phyloP scores from a whole-genome alignment of 1,284 basidiomycete species.

The Salmacisia buchloeana region DNA sequence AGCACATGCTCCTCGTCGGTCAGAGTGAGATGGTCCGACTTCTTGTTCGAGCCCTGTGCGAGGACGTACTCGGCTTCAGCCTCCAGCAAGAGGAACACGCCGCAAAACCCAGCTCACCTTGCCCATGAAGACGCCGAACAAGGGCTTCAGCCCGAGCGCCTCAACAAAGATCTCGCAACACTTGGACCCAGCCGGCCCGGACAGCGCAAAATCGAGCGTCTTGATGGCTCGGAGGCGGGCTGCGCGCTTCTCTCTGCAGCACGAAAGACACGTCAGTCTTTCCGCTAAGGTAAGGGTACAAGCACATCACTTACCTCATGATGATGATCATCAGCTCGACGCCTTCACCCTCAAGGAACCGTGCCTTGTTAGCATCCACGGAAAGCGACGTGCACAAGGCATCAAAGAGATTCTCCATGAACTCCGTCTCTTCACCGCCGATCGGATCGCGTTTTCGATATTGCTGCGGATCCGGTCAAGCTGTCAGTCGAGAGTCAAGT shows the following conservation, averaged over 20 bases:
- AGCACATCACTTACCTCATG: constrained; percentile 55
- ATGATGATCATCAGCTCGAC: constrained; percentile 93
- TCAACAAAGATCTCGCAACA: constrained; percentile 85
- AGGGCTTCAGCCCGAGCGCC: constrained; percentile 73
- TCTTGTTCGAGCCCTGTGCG: constrained; percentile 8
- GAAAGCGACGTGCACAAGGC: constrained; percentile 67
- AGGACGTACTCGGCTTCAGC: not conserved
- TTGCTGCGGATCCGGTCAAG: constrained; percentile 7
- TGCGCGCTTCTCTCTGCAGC: constrained; percentile 70
- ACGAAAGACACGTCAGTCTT: not conserved
- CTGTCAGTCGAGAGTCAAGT: constrained; percentile 4
- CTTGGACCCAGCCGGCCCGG: constrained; percentile 62
- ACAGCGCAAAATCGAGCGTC: constrained; percentile 82
- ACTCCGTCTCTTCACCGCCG: constrained; percentile 85
- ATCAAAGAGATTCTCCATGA: constrained; percentile 95
- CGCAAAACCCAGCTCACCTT: constrained; percentile 59
- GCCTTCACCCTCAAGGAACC: constrained; percentile 83
- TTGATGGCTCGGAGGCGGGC: constrained; percentile 61
- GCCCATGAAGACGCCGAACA: constrained; percentile 89
- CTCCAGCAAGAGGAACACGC: not conserved
- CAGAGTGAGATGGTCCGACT: not conserved
- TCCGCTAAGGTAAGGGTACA: not conserved
- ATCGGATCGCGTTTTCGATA: constrained; percentile 75
- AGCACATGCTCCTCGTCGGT: constrained; percentile 79
- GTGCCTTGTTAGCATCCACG: constrained; percentile 70